Evolutionary conservation across 2,329 filamentous ascomycete species (phyloP).

Genomic region (Neofusicoccum umdonicola): DNA sequence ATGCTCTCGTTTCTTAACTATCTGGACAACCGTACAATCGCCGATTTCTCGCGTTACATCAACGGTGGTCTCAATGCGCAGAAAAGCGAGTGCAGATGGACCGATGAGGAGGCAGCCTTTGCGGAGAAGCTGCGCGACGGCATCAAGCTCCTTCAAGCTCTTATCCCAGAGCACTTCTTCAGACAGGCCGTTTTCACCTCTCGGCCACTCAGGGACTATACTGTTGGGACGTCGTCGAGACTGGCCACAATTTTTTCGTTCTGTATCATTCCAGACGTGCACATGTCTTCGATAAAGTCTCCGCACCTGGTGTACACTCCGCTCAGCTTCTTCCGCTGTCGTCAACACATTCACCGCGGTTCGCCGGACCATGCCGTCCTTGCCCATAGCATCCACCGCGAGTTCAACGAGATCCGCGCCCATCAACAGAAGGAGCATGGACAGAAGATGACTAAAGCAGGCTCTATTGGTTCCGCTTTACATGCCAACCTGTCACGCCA

Average conservation of each 20-base stretch:
- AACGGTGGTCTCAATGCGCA: constrained; percentile 7
- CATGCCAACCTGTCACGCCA: not conserved
- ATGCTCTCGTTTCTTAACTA: constrained; percentile 31
- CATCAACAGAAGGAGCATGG: constrained; percentile 7
- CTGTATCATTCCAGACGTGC: constrained; percentile 44
- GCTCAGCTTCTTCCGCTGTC: constrained; percentile 45
- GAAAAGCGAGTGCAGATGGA: constrained; percentile 15
- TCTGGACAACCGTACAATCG: constrained; percentile 25
- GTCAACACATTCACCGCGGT: constrained; percentile 43
- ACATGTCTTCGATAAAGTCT: constrained; percentile 32
- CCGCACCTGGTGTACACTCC: constrained; percentile 37
- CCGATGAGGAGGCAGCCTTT: constrained; percentile 36
- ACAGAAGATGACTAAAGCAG: constrained; percentile 4
- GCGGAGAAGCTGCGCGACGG: constrained; percentile 32
- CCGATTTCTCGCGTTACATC: constrained; percentile 20
- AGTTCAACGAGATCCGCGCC: constrained; percentile 37
- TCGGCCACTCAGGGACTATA: constrained; percentile 33
- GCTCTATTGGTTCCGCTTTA: not conserved
- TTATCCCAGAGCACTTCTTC: constrained; percentile 41
- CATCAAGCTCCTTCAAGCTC: constrained; percentile 28
- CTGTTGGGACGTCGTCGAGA: constrained; percentile 15
- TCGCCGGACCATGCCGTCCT: constrained; percentile 47
- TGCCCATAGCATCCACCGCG: constrained; percentile 44
- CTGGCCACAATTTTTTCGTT: constrained; percentile 31
- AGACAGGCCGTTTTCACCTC: constrained; percentile 44